Evolutionary conservation across 1,139 yeast genomes (phyloP).

Genomic region (Lodderomyces orthopsilosis): DNA sequence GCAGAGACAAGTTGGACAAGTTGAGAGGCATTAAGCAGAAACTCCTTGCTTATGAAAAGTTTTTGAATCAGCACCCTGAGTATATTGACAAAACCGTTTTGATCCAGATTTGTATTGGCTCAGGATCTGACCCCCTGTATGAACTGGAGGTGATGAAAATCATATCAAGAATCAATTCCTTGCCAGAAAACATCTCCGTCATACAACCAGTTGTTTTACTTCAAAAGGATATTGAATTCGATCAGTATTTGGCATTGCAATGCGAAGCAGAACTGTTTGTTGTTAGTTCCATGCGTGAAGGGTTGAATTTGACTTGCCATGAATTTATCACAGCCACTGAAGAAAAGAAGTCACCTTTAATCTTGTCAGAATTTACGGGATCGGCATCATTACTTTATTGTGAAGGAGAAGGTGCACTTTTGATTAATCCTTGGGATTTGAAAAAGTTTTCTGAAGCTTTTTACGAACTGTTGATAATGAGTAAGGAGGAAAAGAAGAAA

Average conservation of each 20-base stretch:
- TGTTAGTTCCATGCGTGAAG: constrained; percentile 91
- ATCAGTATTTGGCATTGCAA: constrained; percentile 82
- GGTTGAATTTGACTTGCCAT: constrained; percentile 94
- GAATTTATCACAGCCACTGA: constrained; percentile 82
- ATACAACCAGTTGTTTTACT: constrained; percentile 83
- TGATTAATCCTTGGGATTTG: constrained; percentile 91
- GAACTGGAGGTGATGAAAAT: constrained; percentile 74
- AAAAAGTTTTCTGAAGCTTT: constrained; percentile 63
- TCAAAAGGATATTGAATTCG: constrained; percentile 85
- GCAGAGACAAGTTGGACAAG: constrained; percentile 84
- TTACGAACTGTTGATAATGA: constrained; percentile 62
- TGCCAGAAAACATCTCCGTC: constrained; percentile 68
- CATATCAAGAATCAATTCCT: constrained; percentile 80
- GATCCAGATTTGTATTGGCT: constrained; percentile 74
- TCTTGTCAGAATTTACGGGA: constrained; percentile 92
- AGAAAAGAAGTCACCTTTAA: constrained; percentile 73
- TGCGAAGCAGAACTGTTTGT: constrained; percentile 85
- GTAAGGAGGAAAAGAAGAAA: constrained; percentile 48
- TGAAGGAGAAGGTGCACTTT: constrained; percentile 60
- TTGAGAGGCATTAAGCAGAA: constrained; percentile 89
- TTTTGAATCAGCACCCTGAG: constrained; percentile 68
- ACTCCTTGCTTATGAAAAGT: constrained; percentile 79
- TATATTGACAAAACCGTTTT: constrained; percentile 68
- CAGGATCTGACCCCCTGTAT: constrained; percentile 49
- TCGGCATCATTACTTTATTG: constrained; percentile 69